These are phyloP conservation scores for Blastocystis sp. DNA, from an alignment of 352 stramenopile genomes.

Conservation along the genomic window DNA sequence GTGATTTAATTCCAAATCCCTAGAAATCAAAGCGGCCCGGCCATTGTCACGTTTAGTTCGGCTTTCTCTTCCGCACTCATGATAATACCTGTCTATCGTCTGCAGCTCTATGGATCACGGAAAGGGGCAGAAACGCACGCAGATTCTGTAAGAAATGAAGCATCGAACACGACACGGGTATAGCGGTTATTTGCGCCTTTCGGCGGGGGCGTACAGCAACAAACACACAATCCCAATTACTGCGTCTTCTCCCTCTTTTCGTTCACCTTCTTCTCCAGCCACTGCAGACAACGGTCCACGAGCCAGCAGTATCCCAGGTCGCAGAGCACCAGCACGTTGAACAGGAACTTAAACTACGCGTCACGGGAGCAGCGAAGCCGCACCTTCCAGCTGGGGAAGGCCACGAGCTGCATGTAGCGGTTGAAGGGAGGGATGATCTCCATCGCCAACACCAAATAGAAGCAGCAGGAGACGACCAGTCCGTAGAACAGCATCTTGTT, in stretches of 20 bases:
- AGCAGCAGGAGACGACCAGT: constrained; percentile 74
- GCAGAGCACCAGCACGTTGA: not conserved
- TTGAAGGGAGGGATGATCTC: constrained; percentile 83
- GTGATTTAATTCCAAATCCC: too few relatives aligned
- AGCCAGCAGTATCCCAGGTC: not conserved
- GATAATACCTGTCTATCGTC: not conserved
- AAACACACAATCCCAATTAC: constrained; percentile 11
- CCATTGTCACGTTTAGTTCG: not conserved
- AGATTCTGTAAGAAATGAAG: too few relatives aligned
- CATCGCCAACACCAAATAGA: constrained; percentile 62
- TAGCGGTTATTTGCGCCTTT: too few relatives aligned
- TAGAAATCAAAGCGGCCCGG: too few relatives aligned
- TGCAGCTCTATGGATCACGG: not conserved
- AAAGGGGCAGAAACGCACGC: not conserved
- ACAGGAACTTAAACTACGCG: constrained; percentile 35
- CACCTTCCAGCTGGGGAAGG: constrained; percentile 75
- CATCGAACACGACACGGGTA: too few relatives aligned
- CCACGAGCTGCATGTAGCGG: constrained; percentile 85
- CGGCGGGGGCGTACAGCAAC: not conserved
- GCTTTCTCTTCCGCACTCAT: constrained; percentile 19
- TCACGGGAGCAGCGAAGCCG: not conserved
- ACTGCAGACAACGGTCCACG: constrained; percentile 18
- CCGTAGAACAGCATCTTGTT: constrained; percentile 90
- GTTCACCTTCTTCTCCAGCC: constrained; percentile 14
- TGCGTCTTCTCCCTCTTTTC: not conserved